phyloP scores from a whole-genome alignment of 2,329 filamentous ascomycete species.

The Clonostachys solani region DNA sequence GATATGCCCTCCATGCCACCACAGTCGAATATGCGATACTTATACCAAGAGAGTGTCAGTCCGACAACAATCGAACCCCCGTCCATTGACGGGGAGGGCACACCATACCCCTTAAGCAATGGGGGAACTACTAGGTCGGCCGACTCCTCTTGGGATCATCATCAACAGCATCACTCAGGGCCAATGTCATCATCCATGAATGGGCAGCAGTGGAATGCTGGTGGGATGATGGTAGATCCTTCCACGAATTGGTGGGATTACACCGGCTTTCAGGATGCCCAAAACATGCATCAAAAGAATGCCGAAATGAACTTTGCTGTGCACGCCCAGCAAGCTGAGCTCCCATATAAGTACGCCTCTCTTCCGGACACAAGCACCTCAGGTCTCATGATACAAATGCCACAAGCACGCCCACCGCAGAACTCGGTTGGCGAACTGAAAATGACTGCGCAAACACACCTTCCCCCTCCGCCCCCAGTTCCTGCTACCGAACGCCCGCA shows the following conservation, averaged over 20 bases:
- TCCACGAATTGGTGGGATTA: conserved; percentile 5
- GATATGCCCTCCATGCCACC: conserved; percentile 18
- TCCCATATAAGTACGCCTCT: conserved; percentile 31
- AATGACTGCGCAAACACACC: conserved; percentile 25
- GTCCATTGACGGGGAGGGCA: no score
- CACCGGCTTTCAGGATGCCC: conserved; percentile 8
- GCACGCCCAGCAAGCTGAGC: conserved; percentile 31
- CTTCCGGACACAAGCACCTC: conserved; percentile 21
- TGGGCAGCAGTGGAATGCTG: no score
- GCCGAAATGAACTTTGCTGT: conserved; percentile 31
- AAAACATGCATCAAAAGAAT: conserved; percentile 25
- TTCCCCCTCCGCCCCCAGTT: conserved; percentile 23
- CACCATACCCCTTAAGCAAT: no score
- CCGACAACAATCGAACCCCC: conserved; percentile 8
- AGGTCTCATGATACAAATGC: conserved; percentile 52
- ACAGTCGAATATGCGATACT: conserved; percentile 18
- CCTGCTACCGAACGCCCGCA: conserved; percentile 27
- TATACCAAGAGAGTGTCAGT: conserved; percentile 21
- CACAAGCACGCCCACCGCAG: conserved; percentile 33
- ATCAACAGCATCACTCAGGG: conserved; percentile 13
- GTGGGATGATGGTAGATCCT: no score
- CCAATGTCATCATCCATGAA: conserved; percentile 3
- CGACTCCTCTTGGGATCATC: conserved; percentile 19
- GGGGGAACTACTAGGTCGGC: no score
- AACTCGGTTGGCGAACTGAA: conserved; percentile 29